phyloP scores from a whole-genome alignment of 1,284 basidiomycete genomes.

The Taiwanofungus camphoratus region DNA sequence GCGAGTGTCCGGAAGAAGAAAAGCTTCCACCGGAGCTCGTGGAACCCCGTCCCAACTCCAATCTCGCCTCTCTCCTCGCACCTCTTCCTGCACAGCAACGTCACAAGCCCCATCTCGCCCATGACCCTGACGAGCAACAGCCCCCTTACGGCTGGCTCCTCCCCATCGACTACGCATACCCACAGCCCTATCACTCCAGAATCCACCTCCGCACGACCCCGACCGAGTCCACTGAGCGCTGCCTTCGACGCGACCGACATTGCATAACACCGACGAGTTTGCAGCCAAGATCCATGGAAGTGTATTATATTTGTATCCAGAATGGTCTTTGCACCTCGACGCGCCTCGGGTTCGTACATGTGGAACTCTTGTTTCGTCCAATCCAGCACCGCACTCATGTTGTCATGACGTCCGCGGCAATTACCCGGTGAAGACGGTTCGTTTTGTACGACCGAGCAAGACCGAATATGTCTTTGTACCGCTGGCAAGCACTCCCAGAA shows the following conservation, averaged over 20 bases:
- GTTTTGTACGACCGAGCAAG: neutral
- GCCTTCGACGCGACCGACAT: neutral
- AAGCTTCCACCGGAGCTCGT: slow-evolving; percentile 50
- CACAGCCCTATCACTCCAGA: slow-evolving; percentile 20
- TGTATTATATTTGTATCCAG: no score
- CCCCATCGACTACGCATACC: slow-evolving; percentile 15
- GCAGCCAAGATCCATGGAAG: no score
- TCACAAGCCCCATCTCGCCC: slow-evolving; percentile 2
- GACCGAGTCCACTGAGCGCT: slow-evolving; percentile 10
- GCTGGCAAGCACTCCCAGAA: neutral
- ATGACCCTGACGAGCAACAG: slow-evolving; percentile 11
- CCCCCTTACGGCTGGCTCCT: slow-evolving; percentile 14
- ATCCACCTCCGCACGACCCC: slow-evolving; percentile 1
- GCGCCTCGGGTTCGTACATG: no score
- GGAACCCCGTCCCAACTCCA: slow-evolving; percentile 31
- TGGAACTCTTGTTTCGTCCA: no score
- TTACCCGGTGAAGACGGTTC: no score
- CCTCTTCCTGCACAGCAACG: slow-evolving; percentile 1
- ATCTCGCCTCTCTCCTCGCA: neutral
- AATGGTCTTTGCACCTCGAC: no score
- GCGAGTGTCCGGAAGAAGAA: slow-evolving; percentile 50
- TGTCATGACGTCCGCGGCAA: no score
- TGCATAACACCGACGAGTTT: no score
- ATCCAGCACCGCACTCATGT: no score
- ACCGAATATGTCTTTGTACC: neutral